Evolutionary conservation across 2,329 filamentous ascomycete genomes (phyloP), one percentile per base, ranked within the genome.

Genomic region (Xylariaceae sp.): DNA sequence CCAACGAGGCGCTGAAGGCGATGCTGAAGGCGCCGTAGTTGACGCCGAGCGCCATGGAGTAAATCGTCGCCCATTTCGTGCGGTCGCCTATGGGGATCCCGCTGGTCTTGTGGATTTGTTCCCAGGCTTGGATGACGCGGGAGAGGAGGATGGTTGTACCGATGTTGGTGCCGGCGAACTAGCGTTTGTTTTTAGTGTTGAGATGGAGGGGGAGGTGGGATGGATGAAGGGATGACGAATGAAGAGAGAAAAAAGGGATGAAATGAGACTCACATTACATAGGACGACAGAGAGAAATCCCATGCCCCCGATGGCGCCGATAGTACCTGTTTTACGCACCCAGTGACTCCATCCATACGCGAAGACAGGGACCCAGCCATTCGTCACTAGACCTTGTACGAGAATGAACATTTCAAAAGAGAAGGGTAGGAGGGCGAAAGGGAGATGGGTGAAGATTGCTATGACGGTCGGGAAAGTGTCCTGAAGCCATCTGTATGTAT

Each of bases 141-240:
- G 80, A 88, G 1, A 89, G 74, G 0, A 89, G 79, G 64, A 90
- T 89, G 0, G 86, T 86, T 0, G 86, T 88, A 35, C 87, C 86
- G 50, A 89, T 89, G 60, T 89, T 89, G 1, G 87, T 89, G 19
- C 87, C 87, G 0, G 87, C 84, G 61, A 89, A 89, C 85, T 89
- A 57, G 26, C 19, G 19, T 32, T n/a, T 2, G 11, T 12, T 9
- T 4, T 9, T 6, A 11, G 7, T 46, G 7, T 60, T 30, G 51
- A 46, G 47, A n/a, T 40, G 32, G n/a, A 3, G 7, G 41, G 12
- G 4, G 29, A 42, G 40, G 6, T 31, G 37, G 41, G 6, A 4
- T 4, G 46, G 42, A 34, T 8, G 19, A 19, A 19, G 19, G 19
- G 19, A 19, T 19, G 19, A 2, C 1, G 19, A 19, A 19, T 19